Evolutionary conservation across 176 grass and related monocot species (phyloP), one percentile per base, ranked within the genome.

Genomic region (Dendrocalamus sinicus): DNA sequence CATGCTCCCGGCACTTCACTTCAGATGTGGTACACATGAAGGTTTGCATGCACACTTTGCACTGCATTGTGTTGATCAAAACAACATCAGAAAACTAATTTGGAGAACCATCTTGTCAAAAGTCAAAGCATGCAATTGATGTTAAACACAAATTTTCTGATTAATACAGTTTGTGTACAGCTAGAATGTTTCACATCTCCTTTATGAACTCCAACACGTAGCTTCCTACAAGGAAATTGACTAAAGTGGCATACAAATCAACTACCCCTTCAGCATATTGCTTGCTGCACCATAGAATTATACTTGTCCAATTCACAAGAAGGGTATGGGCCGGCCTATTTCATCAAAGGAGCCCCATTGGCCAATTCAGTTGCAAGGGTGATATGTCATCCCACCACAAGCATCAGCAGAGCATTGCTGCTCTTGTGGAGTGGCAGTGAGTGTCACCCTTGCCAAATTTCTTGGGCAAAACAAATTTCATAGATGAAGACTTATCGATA

Each of bases 41-140:
- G 37, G 93, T 92, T 76, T 92, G 90, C 93, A 92, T 94, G 48
- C 93, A 92, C 11, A 94, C 90, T 68, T 94, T 94, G 88, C 93
- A 94, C 90, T 94, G 78, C 61, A 82, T 72, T 48, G 47, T 65
- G 47, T 67, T 9, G 3, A 24, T n/a, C 28, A 66, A 84, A 76
- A 67, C 28, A 70, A 55, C 19, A 70, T 84, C 59, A 54, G 45
- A 66, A 17, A 65, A 65, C 8, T 19, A 40, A n/a, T 59, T n/a
- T n/a, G 20, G 55, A 9, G 11, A 22, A 23, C 45, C 26, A 74
- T 1, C 30, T 84, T 67, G 46, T 26, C 5, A 52, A 75, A 28
- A 63, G 4, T 28, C 60, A 28, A 63, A 74, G 40, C 9, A 66
- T 43, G 32, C 46, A 84, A 19, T 9, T 14, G 2, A 66, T 22